Evolutionary conservation across 2,329 filamentous ascomycete genomes (phyloP), one percentile per base, ranked within the genome.

Genomic region (Botrytis galanthina): DNA sequence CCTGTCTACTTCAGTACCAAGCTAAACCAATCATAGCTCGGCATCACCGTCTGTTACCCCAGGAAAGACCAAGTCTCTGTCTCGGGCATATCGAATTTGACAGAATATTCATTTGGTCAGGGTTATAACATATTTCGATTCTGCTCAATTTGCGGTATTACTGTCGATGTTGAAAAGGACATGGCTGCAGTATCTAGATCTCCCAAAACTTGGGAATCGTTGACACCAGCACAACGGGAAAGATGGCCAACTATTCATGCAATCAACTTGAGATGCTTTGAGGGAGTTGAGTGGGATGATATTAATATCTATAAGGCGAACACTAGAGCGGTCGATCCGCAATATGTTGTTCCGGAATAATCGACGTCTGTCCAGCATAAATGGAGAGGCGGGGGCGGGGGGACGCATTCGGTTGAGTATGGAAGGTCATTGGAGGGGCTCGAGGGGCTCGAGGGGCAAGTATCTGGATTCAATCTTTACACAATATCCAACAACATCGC

Each of bases 261-360:
- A 35, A n/a, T 76, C 3, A 76, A 77, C 66, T 39, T 76, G 42
- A 71, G 69, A 18, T 73, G 73, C 26, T 62, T 77, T 42, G 73
- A 76, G 20, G 73, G 74, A 10, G 73, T 76, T 8, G 73, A 75
- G 37, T 77, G 76, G 75, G 71, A 73, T 54, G 62, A 70, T 16
- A 29, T 70, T 9, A 12, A 35, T 4, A 73, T 77, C 20, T 57
- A 74, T 18, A 74, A 73, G 39, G 67, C 37, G 2, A 48, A 74
- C 54, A 48, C 14, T 6, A 75, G 71, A 22, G 71, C 66, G 14
- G 54, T 57, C 64, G 59, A 61, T n/a, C 59, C 59, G 46, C 64
- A 57, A 37, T 76, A 75, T 63, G 74, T 74, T 14, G 69, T 73
- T 69, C 73, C 73, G 29, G 73, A 44, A 59, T 72, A 48, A 57